Evolutionary conservation across 2,329 filamentous ascomycete genomes (phyloP).

Genomic region (Penicillium sp.): DNA sequence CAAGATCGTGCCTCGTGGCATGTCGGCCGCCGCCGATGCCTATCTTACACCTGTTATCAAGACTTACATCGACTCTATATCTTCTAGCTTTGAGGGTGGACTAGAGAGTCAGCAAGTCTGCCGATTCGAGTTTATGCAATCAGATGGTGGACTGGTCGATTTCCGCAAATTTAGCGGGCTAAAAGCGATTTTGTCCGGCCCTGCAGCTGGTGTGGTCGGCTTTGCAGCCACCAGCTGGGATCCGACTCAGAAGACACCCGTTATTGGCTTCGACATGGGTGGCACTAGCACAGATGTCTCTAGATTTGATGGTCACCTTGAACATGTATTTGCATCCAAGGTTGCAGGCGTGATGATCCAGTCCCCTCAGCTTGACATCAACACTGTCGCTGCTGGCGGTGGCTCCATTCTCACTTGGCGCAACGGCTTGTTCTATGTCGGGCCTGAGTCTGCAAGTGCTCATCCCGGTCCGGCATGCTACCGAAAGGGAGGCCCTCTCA

Average conservation of each 20-base stretch:
- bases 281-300: constrained; percentile 89
- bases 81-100: constrained; percentile 70
- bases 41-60: constrained; percentile 77
- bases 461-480: constrained; percentile 92
- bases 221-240: constrained; percentile 92
- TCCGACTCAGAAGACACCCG: constrained; percentile 72
- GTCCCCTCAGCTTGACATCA: constrained; percentile 88
- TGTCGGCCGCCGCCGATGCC: constrained; percentile 74
- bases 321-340: constrained; percentile 92
- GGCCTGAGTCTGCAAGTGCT: constrained; percentile 85
- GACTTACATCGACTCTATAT: constrained; percentile 61
- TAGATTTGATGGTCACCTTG: constrained; percentile 80
- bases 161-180: constrained; percentile 71
- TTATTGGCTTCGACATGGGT: constrained; percentile 96
- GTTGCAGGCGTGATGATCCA: constrained; percentile 94
- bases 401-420: constrained; percentile 70
- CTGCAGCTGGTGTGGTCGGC: constrained; percentile 90
- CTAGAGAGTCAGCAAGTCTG: constrained; percentile 72
- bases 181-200: constrained; percentile 83
- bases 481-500: constrained; percentile 83
- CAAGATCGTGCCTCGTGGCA: constrained; percentile 74
- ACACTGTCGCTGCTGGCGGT: constrained; percentile 88
- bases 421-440: constrained; percentile 88
- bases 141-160: constrained; percentile 67
- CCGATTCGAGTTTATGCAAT: constrained; percentile 95